Percentiles rank a stretch among this genome's conserved stretches.
phyloP scores from a whole-genome alignment of 768 basidiomycete species.

The Boletus huronensis region DNA sequence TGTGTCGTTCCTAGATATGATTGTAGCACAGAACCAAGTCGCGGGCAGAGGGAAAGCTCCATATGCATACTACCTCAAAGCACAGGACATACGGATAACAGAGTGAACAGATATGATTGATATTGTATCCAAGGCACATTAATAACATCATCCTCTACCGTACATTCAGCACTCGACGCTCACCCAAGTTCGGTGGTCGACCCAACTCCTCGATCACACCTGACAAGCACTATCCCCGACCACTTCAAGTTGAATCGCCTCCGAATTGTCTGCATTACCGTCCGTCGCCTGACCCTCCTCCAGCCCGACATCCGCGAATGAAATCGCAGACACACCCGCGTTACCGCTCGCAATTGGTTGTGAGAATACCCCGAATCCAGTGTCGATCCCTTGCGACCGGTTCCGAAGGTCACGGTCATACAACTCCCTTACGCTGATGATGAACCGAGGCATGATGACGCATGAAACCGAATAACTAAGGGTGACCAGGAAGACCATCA shows the following conservation, averaged over 20 bases:
- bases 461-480: slow-evolving; percentile 1
- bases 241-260: background rate
- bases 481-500: background rate
- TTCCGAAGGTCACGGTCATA: background rate
- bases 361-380: background rate
- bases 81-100: background rate
- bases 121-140: too few species aligned
- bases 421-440: slow-evolving; percentile 11
- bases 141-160: too few species aligned
- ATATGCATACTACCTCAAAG: too few species aligned
- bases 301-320: background rate
- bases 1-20: background rate
- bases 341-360: background rate
- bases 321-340: background rate
- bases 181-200: too few species aligned
- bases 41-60: too few species aligned
- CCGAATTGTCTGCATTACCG: background rate
- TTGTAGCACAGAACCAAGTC: background rate
- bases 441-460: slow-evolving; percentile 12
- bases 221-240: background rate
- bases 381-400: slow-evolving; percentile 6
- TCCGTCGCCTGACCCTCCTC: too few species aligned
- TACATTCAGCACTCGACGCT: background rate
- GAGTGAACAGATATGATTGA: too few species aligned
- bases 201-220: background rate